Conservation (phyloP, 2,329 filamentous ascomycete genomes). For the Colletotrichum eleusines region DNA sequence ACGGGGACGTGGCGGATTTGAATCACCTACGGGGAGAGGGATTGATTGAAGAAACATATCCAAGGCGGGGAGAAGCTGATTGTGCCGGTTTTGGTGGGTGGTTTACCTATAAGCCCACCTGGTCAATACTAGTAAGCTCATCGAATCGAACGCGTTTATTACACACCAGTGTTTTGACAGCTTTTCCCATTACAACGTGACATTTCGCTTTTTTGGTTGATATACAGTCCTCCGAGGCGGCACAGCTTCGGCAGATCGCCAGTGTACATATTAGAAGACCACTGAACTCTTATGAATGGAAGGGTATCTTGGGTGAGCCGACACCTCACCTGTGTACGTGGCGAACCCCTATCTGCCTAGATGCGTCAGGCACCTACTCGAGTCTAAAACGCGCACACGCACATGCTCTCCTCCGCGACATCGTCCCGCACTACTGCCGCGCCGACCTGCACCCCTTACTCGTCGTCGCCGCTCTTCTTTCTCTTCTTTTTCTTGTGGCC, state of each 20-base stretch:
- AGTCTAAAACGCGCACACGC: slow-evolving; percentile 11
- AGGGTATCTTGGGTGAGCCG: slow-evolving; percentile 41
- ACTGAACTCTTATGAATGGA: slow-evolving; percentile 35
- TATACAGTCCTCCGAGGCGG: slow-evolving; percentile 5
- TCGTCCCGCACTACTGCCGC: not conserved
- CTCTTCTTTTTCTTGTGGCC: slow-evolving; percentile 73
- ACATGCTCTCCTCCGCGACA: not conserved
- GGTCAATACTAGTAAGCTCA: not conserved
- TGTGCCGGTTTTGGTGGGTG: not conserved
- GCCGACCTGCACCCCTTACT: slow-evolving; percentile 17
- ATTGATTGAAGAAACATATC: not conserved
- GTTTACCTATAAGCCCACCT: slow-evolving; percentile 7
- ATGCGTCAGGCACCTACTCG: slow-evolving; percentile 10
- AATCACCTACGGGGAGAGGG: not conserved
- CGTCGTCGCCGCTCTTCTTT: slow-evolving; percentile 61
- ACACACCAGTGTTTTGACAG: not conserved
- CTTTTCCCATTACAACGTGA: not conserved
- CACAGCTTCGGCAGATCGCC: not conserved
- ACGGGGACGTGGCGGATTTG: not conserved
- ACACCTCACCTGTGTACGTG: slow-evolving; percentile 29
- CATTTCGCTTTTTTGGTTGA: slow-evolving; percentile 11
- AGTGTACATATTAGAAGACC: slow-evolving; percentile 20
- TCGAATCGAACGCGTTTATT: slow-evolving; percentile 14
- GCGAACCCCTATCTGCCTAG: slow-evolving; percentile 23
- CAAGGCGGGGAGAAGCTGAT: not conserved